Base-by-base conservation (phyloP, 1,284 basidiomycete genomes). In the Sporisorium scitamineum region DNA sequence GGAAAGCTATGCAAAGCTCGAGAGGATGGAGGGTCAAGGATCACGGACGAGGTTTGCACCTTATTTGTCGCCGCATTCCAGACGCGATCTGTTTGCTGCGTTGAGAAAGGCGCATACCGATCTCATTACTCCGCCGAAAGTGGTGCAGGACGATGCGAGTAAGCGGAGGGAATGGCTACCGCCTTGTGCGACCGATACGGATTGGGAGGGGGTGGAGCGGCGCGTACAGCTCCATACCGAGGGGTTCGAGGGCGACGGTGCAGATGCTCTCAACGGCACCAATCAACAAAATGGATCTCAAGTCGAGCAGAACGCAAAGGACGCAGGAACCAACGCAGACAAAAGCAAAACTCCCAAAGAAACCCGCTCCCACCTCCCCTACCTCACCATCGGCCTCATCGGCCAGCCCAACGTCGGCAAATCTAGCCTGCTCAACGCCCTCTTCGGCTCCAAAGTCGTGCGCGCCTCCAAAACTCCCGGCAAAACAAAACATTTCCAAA, bases 401-500 rank as follows among this genome's bases (percentile, higher is more conserved):
- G 79, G 93, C 11, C 94, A 96, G 82, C 94, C 94, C 10, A 97
- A 96, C 83, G 94, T 96, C 34, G 95, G 94, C 29, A 97, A 97
- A 84, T 94, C 93, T 0, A 94, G 93, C 0, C 87, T 97, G 2
- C 86, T 97, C 48, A 97, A 97, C 82, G 94, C 94, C 0, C 87
- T 97, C 4, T 92, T 97, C 74, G 94, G 93, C 14, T 87, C 88
- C n/a, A 89, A 89, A 55, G 92, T 90, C 82, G 94, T 96, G 1
- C 89, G 91, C 71, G 94, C 94, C 4, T 94, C 93, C 5, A 91
- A 91, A 71, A 96, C 93, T 0, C 94, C 95, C 1, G 95, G 95
- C 64, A 97, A 97, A 88, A 96, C 94, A 2, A 96, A 95, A 86
- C 94, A 95, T 83, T 95, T 94, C 84, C 94, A 96, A 85, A 95